phyloP scores from a whole-genome alignment of 139 green algal genomes.

The Chlamydomonas sp. region DNA sequence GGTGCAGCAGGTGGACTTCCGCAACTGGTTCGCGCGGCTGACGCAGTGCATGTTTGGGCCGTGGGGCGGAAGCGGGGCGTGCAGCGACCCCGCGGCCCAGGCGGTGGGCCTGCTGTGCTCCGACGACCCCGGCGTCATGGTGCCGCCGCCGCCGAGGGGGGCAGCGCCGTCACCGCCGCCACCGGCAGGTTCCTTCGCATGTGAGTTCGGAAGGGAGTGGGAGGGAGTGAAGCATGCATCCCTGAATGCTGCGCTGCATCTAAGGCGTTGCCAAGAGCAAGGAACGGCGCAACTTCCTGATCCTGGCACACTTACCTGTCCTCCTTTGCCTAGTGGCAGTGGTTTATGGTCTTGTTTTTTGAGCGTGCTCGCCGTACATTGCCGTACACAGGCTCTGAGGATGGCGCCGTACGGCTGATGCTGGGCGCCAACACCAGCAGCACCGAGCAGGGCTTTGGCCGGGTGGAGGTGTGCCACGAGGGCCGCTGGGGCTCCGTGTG shows the following conservation, averaged over 20 bases:
- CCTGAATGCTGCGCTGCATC: too few species aligned
- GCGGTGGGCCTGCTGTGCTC: constrained; percentile 19
- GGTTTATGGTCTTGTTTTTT: not conserved
- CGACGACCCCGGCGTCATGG: not conserved
- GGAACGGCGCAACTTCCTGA: too few species aligned
- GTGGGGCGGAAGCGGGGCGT: not conserved
- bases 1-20: not conserved
- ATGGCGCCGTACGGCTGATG: constrained; percentile 2
- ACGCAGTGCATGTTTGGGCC: constrained; percentile 15
- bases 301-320: too few species aligned
- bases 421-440: not conserved
- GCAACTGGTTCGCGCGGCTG: not conserved
- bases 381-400: not conserved
- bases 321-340: too few species aligned
- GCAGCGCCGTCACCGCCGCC: not conserved
- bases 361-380: not conserved
- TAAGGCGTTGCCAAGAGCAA: not conserved
- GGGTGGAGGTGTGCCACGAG: constrained; percentile 13
- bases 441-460: not conserved
- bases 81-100: not conserved
- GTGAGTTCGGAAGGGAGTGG: not conserved
- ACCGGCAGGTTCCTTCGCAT: not conserved
- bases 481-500: not conserved
- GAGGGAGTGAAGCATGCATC: too few species aligned
- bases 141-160: not conserved